phyloP scores from a whole-genome alignment of 2,329 filamentous ascomycete species.

The Fusarium virguliforme region DNA sequence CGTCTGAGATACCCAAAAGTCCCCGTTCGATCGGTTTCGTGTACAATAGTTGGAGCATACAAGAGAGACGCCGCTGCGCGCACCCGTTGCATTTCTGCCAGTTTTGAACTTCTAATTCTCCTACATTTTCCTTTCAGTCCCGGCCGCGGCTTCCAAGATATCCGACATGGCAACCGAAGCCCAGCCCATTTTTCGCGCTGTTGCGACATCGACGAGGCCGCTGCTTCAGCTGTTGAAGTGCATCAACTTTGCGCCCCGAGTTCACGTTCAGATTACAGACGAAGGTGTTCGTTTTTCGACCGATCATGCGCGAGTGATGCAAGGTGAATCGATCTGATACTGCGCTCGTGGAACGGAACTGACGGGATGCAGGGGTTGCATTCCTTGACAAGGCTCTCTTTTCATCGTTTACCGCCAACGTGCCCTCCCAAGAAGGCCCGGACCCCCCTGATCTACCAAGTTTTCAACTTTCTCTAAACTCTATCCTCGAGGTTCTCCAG shows the following conservation, averaged over 20 bases:
- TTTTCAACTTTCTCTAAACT: conserved; percentile 90
- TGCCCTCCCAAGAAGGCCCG: conserved; percentile 57
- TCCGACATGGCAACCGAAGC: conserved; percentile 54
- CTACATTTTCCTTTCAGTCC: conserved; percentile 21
- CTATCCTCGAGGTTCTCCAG: conserved; percentile 92
- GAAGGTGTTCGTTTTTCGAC: conserved; percentile 90
- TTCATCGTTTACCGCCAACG: conserved; percentile 83
- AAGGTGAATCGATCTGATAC: conserved; percentile 71
- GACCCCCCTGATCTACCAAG: conserved; percentile 69
- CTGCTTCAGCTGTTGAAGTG: conserved; percentile 75
- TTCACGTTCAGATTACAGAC: conserved; percentile 81
- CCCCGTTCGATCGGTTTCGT: conserved; percentile 53
- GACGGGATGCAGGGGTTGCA: conserved; percentile 62
- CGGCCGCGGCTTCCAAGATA: conserved; percentile 14
- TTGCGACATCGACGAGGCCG: conserved; percentile 83
- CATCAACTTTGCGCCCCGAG: conserved; percentile 73
- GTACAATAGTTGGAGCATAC: conserved; percentile 59
- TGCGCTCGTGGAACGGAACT: conserved; percentile 11
- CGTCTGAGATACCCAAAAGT: conserved; percentile 77
- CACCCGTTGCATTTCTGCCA: conserved; percentile 49
- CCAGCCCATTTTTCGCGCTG: conserved; percentile 78
- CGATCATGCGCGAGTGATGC: conserved; percentile 91
- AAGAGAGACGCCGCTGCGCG: conserved; percentile 53
- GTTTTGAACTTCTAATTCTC: conserved; percentile 39
- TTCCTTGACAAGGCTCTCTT: conserved; percentile 93